Conservation (phyloP, 805 yeast genomes). For the Soucietia sequanensis region DNA sequence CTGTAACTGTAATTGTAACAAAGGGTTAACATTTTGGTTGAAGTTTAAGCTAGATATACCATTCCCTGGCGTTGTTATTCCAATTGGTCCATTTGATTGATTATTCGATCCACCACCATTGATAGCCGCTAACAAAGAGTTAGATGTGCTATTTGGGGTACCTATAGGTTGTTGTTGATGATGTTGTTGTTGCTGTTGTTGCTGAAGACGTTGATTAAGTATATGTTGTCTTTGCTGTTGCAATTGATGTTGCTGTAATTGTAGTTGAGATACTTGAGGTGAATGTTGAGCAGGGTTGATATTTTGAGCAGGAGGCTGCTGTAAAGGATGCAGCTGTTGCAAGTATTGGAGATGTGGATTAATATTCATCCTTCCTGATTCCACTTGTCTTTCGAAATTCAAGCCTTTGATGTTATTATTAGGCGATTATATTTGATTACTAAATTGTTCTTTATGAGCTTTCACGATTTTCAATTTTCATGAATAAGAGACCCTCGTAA, state of each 20-base stretch:
- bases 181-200: constrained; percentile 25
- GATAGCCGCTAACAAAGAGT: constrained; percentile 36
- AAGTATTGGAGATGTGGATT: constrained; percentile 44
- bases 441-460: too few relatives aligned
- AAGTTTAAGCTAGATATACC: too few relatives aligned
- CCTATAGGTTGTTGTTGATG: constrained; percentile 15
- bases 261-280: constrained; percentile 35
- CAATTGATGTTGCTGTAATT: constrained; percentile 20
- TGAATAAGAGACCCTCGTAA: too few relatives aligned
- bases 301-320: constrained; percentile 20
- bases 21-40: too few relatives aligned
- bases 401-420: too few relatives aligned
- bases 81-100: constrained; percentile 13
- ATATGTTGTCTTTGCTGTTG: constrained; percentile 34
- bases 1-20: constrained; percentile 25
- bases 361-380: too few relatives aligned
- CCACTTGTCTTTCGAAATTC: too few relatives aligned
- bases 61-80: too few relatives aligned
- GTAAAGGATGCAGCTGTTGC: constrained; percentile 31
- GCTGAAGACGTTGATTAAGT: constrained; percentile 35
- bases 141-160: too few relatives aligned
- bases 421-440: too few relatives aligned
- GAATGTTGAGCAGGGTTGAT: constrained; percentile 25
- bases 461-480: too few relatives aligned
- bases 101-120: constrained; percentile 24